Evolutionary conservation across 129 eudicot species (phyloP), one percentile per base, ranked within the genome.

Genomic region (Chrysanthemum seticuspe): DNA sequence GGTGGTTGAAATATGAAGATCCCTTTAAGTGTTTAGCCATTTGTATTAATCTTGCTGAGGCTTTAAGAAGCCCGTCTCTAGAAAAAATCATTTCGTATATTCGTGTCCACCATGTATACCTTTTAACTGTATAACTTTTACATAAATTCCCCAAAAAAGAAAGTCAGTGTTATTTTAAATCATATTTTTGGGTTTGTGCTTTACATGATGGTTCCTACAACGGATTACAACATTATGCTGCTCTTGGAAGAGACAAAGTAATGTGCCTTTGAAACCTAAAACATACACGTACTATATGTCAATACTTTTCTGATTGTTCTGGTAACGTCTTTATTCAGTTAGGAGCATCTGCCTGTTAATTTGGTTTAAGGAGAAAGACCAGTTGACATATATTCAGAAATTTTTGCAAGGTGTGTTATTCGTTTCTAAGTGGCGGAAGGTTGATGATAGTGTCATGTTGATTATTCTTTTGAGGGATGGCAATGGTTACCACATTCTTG

Each of bases 211-310:
- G 98, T 75, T 93, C 96, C 54, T 93, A 96, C 90, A 93, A 93
- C 57, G 98, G 98, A 12, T 84, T 93, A 74, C 96, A 93, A 75
- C 98, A 93, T 80, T 93, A 93, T 87, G 98, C 98, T 82, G 98
- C 98, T 51, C 95, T 93, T 74, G 98, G 98, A 44, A 89, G 98
- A 85, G 98, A 93, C 71, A 82, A 87, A 85, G 98, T 93, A 88
- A 69, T 40, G 77, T 14, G 25, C 18, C 63, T 69, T 78, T 13
- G 19, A 78, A n/a, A 72, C 53, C 7, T 49, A 14, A 10, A 1
- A 13, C 14, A 16, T 36, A 18, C 18, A 3, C 21, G 5, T 8
- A 45, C 58, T 14, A 5, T 66, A 34, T 45, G 47, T 10, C n/a
- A 54, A 31, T 40, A 19, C 19, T 49, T 57, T 16, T 58, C 31